Evolutionary conservation across 2,329 filamentous ascomycete species (phyloP), one percentile per base, ranked within the genome.

Genomic region (Dactylellina parvicollis): DNA sequence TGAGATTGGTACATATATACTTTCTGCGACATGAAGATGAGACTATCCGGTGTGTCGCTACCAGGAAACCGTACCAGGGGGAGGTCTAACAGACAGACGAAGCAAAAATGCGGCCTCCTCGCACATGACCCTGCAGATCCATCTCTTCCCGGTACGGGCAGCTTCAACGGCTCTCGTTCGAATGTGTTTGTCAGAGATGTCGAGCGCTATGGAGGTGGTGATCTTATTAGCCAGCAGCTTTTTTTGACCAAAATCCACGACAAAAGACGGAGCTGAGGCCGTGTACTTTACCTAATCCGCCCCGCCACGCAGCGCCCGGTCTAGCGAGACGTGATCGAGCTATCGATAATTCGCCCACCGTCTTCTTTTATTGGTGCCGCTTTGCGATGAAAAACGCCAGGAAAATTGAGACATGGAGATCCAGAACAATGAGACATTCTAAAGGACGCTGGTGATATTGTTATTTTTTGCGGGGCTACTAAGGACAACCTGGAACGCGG

Each of bases 51-150:
- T 34, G 47, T n/a, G 54, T 59, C 30, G 66, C 44, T 71, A 60
- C 56, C 28, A 49, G 20, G 66, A 28, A 42, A 60, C 26, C n/a
- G 34, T 14, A 32, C n/a, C n/a, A n/a, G n/a, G n/a, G n/a, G n/a
- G n/a, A n/a, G n/a, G n/a, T n/a, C n/a, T n/a, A n/a, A n/a, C n/a
- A n/a, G n/a, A n/a, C n/a, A n/a, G n/a, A 32, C 5, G 30, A 22
- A 18, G 26, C 18, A 26, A 36, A 50, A 56, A 55, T 7, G 34
- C 16, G 38, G 40, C 22, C 26, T 47, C 38, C 42, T 60, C 20
- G 42, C 67, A 65, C 67, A 56, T 65, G 67, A 72, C 59, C 47
- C 59, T 65, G 67, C 59, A 36, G 67, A 72, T 65, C 67, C 30
- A 59, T 36, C 10, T 54, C 54, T 40, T 16, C 16, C 16, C 9